phyloP scores from a whole-genome alignment of 1,284 basidiomycete genomes.

The Lentinula novae-zelandiae region DNA sequence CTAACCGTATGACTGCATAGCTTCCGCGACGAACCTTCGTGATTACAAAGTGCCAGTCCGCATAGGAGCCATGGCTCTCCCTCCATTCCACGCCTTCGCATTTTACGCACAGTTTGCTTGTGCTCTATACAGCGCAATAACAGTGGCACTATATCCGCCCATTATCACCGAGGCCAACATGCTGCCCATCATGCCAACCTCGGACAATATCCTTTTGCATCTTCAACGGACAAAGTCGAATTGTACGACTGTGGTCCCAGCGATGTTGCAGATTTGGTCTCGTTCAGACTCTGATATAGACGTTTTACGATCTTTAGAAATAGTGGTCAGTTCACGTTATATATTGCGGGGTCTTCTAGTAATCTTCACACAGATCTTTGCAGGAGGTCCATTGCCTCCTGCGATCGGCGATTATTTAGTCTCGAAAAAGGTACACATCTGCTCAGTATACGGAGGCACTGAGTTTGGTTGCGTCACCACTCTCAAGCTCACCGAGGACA shows the following conservation, averaged over 20 bases:
- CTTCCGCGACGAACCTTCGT: slow-evolving; percentile 8
- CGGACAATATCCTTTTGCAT: slow-evolving; percentile 31
- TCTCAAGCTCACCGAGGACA: slow-evolving; percentile 15
- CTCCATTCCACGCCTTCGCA: slow-evolving; percentile 32
- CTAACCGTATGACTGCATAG: neutral
- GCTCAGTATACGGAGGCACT: slow-evolving; percentile 27
- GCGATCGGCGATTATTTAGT: slow-evolving; percentile 25
- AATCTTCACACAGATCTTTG: slow-evolving; percentile 20
- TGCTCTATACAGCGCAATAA: slow-evolving; percentile 21
- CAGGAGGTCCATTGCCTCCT: slow-evolving; percentile 26
- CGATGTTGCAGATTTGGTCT: slow-evolving; percentile 31
- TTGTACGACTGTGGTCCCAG: slow-evolving; percentile 28
- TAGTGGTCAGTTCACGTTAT: slow-evolving; percentile 23
- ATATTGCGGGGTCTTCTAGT: neutral
- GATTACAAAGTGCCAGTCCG: slow-evolving; percentile 16
- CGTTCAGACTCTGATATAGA: slow-evolving; percentile 24
- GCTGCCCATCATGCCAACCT: slow-evolving; percentile 22
- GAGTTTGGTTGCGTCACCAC: slow-evolving; percentile 23
- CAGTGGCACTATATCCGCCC: slow-evolving; percentile 28
- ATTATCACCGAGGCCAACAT: slow-evolving; percentile 19
- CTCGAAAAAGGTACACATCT: slow-evolving; percentile 23
- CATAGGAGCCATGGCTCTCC: slow-evolving; percentile 23
- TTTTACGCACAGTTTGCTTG: slow-evolving; percentile 24
- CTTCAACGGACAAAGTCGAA: slow-evolving; percentile 23
- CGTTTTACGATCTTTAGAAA: slow-evolving; percentile 21